Percentiles rank a stretch among this genome's conserved stretches.
These are phyloP conservation scores for Colletotrichum trifolii DNA, from an alignment of 2,329 filamentous ascomycete genomes.

Conservation along the genomic window DNA sequence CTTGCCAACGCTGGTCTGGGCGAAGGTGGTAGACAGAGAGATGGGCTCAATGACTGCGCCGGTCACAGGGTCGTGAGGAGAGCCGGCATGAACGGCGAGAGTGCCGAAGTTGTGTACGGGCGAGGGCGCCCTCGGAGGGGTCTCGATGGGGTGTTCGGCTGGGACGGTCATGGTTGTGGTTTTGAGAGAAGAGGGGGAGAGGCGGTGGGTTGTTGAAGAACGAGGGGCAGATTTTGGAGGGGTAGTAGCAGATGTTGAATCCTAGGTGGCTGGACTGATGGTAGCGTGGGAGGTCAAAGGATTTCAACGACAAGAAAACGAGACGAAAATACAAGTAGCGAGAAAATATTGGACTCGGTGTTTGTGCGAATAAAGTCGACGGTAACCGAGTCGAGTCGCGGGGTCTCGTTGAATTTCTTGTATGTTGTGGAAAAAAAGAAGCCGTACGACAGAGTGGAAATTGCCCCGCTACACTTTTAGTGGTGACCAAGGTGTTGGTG, in stretches of 20 bases:
- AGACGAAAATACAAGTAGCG: background rate
- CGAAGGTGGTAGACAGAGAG: constrained; percentile 95
- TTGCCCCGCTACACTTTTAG: constrained; percentile 24
- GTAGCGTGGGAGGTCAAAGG: constrained; percentile 3
- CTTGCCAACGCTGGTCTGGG: constrained; percentile 87
- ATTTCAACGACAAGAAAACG: background rate
- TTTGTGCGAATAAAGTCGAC: constrained; percentile 23
- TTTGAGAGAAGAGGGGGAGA: background rate
- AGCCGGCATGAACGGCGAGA: constrained; percentile 92
- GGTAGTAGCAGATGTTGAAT: constrained; percentile 14
- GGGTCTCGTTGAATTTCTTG: constrained; percentile 26
- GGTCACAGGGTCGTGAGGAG: constrained; percentile 88
- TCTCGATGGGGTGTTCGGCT: constrained; percentile 46
- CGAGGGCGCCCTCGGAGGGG: constrained; percentile 56
- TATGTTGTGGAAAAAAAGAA: constrained; percentile 30
- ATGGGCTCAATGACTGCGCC: constrained; percentile 97
- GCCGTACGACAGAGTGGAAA: constrained; percentile 28
- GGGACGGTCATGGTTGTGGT: constrained; percentile 43
- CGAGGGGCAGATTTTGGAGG: constrained; percentile 3
- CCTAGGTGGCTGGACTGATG: background rate
- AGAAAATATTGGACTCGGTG: constrained; percentile 2
- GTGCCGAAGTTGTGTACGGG: constrained; percentile 89
- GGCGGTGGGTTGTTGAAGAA: constrained; percentile 22
- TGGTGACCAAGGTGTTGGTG: no score
- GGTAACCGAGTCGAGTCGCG: constrained; percentile 26